phyloP scores from a whole-genome alignment of 2,329 filamentous ascomycete species.

The Aspergillus sergii region DNA sequence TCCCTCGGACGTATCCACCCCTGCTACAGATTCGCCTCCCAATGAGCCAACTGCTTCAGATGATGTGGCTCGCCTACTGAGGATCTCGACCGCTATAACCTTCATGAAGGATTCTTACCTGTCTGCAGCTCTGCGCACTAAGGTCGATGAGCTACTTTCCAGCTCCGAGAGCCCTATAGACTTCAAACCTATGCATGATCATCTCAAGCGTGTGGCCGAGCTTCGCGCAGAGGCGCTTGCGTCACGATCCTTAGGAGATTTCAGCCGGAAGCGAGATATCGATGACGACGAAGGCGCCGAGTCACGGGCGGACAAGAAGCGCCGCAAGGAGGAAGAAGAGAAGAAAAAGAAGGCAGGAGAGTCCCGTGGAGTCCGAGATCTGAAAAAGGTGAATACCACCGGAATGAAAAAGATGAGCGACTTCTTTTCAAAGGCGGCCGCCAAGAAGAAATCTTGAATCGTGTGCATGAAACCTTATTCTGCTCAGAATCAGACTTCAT shows the following conservation, averaged over 20 bases:
- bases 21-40: slow-evolving; percentile 38
- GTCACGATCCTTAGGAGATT: slow-evolving; percentile 59
- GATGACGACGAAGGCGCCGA: slow-evolving; percentile 49
- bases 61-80: slow-evolving; percentile 46
- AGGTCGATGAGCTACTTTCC: slow-evolving; percentile 42
- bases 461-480: not conserved
- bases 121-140: slow-evolving; percentile 39
- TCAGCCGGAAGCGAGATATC: slow-evolving; percentile 44
- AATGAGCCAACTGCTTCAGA: slow-evolving; percentile 34
- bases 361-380: slow-evolving; percentile 73
- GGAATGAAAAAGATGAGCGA: slow-evolving; percentile 98
- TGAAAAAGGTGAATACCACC: slow-evolving; percentile 86
- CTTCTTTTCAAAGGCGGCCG: slow-evolving; percentile 75
- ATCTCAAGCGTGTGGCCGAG: slow-evolving; percentile 66
- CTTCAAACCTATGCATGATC: slow-evolving; percentile 71
- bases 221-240: slow-evolving; percentile 72
- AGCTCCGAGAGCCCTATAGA: slow-evolving; percentile 54
- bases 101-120: slow-evolving; percentile 56
- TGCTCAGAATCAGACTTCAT: not conserved
- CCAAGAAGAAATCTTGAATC: slow-evolving; percentile 36
- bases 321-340: slow-evolving; percentile 86
- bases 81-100: slow-evolving; percentile 52
- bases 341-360: slow-evolving; percentile 75
- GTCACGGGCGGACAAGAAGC: slow-evolving; percentile 74
- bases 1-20: slow-evolving; percentile 41